Evolutionary conservation across 108 stramenopile species (phyloP).

Genomic region (Skeletonema menzelii): DNA sequence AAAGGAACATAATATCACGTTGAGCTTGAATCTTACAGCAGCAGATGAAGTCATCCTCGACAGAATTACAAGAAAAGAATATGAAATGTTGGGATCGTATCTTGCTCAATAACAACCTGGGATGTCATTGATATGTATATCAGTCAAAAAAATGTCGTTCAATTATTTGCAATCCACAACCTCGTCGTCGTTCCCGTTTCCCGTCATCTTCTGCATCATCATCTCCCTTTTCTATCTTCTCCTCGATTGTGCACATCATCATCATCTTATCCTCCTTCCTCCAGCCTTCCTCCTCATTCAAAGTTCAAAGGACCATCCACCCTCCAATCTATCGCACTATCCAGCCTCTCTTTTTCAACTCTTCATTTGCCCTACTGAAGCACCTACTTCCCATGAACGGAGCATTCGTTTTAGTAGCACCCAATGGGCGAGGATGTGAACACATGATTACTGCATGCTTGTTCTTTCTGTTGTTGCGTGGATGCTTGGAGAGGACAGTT

Average conservation of each 20-base stretch:
- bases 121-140: too few species aligned
- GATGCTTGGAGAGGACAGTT: constrained; percentile 48
- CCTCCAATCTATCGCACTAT: constrained; percentile 90
- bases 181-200: background rate
- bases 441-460: constrained; percentile 76
- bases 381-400: constrained; percentile 93
- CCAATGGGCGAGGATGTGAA: constrained; percentile 91
- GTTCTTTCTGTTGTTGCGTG: constrained; percentile 1
- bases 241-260: background rate
- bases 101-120: too few species aligned
- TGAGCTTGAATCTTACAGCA: background rate
- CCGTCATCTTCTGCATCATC: background rate
- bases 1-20: background rate
- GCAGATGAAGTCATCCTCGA: background rate
- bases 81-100: background rate
- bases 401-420: constrained; percentile 85
- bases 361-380: constrained; percentile 90
- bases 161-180: background rate
- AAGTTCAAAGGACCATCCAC: constrained; percentile 49
- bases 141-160: too few species aligned
- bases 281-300: constrained; percentile 13
- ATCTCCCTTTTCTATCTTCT: background rate
- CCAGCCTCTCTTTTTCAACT: constrained; percentile 69
- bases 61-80: background rate
- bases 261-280: too few species aligned